phyloP scores from a whole-genome alignment of 1,139 yeast species.

The Zygosaccharomyces pseudobailii region DNA sequence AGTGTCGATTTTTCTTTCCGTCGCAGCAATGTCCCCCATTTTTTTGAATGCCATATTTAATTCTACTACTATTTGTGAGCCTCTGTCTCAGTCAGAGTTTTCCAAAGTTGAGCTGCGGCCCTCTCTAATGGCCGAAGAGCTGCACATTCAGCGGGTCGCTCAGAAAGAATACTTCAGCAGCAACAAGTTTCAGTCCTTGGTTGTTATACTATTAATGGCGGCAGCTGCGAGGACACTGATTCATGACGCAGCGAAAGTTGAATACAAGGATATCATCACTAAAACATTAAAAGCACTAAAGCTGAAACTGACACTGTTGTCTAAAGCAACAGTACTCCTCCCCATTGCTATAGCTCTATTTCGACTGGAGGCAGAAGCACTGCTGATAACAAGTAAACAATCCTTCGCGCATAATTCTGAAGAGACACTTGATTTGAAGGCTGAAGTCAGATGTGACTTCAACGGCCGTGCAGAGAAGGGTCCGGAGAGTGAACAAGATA shows the following conservation, averaged over 20 bases:
- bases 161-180: not conserved
- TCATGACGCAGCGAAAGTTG: not conserved
- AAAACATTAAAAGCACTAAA: not conserved
- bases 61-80: not conserved
- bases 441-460: too few species aligned
- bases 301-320: not conserved
- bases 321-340: too few species aligned
- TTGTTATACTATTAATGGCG: not conserved
- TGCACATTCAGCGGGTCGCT: not conserved
- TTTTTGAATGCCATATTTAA: not conserved
- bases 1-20: too few species aligned
- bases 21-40: not conserved
- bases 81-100: too few species aligned
- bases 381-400: too few species aligned
- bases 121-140: not conserved
- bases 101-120: not conserved
- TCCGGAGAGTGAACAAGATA: not conserved
- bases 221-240: not conserved
- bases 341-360: too few species aligned
- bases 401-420: too few species aligned
- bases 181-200: not conserved
- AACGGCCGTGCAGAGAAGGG: not conserved
- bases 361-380: too few species aligned
- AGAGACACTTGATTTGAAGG: too few species aligned
- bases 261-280: not conserved